Conservation (phyloP, 495 filamentous ascomycete species). For the Penicillium longicatenatum region DNA sequence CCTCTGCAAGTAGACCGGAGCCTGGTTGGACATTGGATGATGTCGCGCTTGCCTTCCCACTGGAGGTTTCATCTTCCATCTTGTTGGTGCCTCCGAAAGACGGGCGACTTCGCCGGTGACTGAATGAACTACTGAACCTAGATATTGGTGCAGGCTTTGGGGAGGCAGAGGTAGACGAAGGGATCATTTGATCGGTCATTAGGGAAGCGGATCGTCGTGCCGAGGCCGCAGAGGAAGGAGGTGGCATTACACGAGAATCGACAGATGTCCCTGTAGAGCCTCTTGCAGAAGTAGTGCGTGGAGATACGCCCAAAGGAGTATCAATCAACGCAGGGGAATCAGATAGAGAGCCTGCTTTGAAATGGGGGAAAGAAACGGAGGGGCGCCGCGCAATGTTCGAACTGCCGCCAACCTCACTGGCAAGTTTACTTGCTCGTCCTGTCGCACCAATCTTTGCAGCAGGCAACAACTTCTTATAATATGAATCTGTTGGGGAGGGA, state of each 20-base stretch:
- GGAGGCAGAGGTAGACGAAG: constrained; percentile 66
- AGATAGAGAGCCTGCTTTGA: constrained; percentile 91
- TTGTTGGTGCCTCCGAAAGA: constrained; percentile 72
- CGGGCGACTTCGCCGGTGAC: constrained; percentile 73
- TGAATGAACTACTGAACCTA: constrained; percentile 83
- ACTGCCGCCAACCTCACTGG: constrained; percentile 50
- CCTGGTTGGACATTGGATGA: constrained; percentile 84
- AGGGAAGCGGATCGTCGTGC: constrained; percentile 45
- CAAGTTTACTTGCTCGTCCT: constrained; percentile 61
- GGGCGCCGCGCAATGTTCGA: constrained; percentile 65
- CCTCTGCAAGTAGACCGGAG: constrained; percentile 78
- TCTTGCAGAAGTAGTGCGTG: constrained; percentile 58
- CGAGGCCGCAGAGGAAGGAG: constrained; percentile 53
- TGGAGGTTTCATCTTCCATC: constrained; percentile 85
- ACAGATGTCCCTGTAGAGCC: constrained; percentile 51
- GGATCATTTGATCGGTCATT: constrained; percentile 57
- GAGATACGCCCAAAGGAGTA: constrained; percentile 57
- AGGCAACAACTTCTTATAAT: constrained; percentile 61
- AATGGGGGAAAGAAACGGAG: constrained; percentile 90
- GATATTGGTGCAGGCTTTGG: constrained; percentile 72
- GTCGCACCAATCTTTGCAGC: constrained; percentile 57
- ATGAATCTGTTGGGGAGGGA: constrained; percentile 55
- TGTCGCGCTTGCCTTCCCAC: constrained; percentile 80
- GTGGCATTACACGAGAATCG: constrained; percentile 62
- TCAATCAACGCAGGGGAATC: constrained; percentile 75